Evolutionary conservation across 2,329 filamentous ascomycete species (phyloP).

Genomic region (Fusarium clavum): DNA sequence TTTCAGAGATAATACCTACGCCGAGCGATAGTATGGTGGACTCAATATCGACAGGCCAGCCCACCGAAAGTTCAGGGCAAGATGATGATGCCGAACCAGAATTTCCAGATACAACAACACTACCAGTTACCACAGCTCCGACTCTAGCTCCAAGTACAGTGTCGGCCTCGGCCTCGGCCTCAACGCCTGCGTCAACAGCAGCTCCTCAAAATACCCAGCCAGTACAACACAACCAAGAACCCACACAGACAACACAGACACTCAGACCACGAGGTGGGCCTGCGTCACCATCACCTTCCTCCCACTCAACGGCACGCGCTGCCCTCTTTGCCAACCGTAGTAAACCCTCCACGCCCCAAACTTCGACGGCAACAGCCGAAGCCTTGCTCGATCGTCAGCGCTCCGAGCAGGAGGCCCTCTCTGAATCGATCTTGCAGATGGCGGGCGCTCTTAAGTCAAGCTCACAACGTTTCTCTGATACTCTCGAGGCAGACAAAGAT

Average conservation of each 20-base stretch:
- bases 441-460: slow-evolving; percentile 81
- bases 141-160: slow-evolving; percentile 21
- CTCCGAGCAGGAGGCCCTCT: slow-evolving; percentile 84
- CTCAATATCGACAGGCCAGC: slow-evolving; percentile 50
- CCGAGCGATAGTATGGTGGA: slow-evolving; percentile 64
- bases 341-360: slow-evolving; percentile 51
- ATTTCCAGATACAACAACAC: slow-evolving; percentile 57
- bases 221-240: slow-evolving; percentile 17
- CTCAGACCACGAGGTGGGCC: slow-evolving; percentile 50
- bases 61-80: slow-evolving; percentile 36
- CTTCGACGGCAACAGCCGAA: slow-evolving; percentile 70
- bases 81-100: slow-evolving; percentile 55
- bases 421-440: slow-evolving; percentile 82
- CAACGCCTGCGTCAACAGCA: slow-evolving; percentile 22
- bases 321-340: slow-evolving; percentile 59
- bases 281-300: slow-evolving; percentile 36
- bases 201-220: slow-evolving; percentile 23
- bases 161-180: slow-evolving; percentile 21
- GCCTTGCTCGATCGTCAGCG: slow-evolving; percentile 81
- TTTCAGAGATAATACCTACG: slow-evolving; percentile 66
- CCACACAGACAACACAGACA: slow-evolving; percentile 51
- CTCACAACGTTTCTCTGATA: slow-evolving; percentile 76
- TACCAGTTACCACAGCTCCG: slow-evolving; percentile 10
- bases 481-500: slow-evolving; percentile 78
- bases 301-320: slow-evolving; percentile 55